Evolutionary conservation across 495 filamentous ascomycete species (phyloP).

Genomic region (Viridothelium virens): DNA sequence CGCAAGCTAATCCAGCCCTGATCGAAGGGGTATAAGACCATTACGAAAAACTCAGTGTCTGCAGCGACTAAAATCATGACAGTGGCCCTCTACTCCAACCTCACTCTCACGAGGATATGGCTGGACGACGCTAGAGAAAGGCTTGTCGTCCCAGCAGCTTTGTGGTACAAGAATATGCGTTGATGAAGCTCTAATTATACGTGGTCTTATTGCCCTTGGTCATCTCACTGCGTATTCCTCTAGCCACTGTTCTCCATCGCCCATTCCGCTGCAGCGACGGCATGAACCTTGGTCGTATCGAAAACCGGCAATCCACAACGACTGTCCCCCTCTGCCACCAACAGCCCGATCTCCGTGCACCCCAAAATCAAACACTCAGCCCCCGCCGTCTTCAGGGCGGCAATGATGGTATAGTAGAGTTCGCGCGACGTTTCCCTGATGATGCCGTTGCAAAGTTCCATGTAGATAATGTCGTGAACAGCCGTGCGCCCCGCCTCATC

Average conservation of each 20-base stretch:
- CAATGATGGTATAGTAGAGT: conserved; percentile 16
- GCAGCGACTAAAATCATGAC: too few relatives aligned
- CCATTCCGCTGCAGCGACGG: conserved; percentile 23
- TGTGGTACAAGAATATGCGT: too few relatives aligned
- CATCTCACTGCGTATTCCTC: background rate
- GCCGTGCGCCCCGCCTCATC: conserved; percentile 10
- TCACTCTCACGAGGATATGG: too few relatives aligned
- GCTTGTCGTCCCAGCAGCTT: too few relatives aligned
- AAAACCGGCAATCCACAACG: conserved; percentile 16
- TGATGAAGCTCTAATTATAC: too few relatives aligned
- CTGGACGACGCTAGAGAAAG: too few relatives aligned
- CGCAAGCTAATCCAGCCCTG: too few relatives aligned
- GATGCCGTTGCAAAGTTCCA: conserved; percentile 15
- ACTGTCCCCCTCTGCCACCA: conserved; percentile 19
- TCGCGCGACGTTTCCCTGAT: conserved; percentile 4
- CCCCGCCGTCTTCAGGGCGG: conserved; percentile 12
- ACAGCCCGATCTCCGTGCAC: conserved; percentile 25
- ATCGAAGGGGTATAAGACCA: too few relatives aligned
- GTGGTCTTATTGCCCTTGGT: background rate
- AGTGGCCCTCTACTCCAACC: too few relatives aligned
- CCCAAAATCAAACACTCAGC: conserved; percentile 23
- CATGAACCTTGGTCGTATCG: conserved; percentile 24
- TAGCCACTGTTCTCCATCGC: background rate
- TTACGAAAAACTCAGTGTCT: too few relatives aligned
- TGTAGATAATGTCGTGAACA: conserved; percentile 16